These are phyloP conservation scores for Trypethelium eluteriae DNA, from an alignment of 495 filamentous ascomycete genomes.

Conservation along the genomic window DNA sequence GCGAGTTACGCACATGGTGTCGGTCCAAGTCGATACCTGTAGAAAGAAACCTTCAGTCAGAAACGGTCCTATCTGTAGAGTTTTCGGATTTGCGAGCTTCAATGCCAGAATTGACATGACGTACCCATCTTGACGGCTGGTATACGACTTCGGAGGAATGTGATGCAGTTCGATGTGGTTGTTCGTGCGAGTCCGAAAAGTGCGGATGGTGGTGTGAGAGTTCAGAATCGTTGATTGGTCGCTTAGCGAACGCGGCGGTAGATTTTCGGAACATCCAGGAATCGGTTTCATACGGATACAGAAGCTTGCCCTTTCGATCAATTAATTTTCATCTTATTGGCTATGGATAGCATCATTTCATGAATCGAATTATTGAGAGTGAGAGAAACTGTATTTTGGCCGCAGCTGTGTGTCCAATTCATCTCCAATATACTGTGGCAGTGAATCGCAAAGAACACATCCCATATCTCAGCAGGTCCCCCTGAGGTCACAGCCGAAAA, in stretches of 20 bases:
- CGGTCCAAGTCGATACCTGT: conserved; percentile 61
- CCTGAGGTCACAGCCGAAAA: not conserved
- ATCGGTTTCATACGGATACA: not conserved
- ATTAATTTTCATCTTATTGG: too few relatives aligned
- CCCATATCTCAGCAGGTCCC: not conserved
- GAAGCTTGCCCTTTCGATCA: too few relatives aligned
- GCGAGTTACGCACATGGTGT: conserved; percentile 79
- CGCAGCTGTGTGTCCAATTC: too few relatives aligned
- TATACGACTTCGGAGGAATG: not conserved
- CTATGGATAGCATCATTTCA: too few relatives aligned
- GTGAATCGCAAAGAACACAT: not conserved
- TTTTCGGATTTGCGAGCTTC: conserved; percentile 20
- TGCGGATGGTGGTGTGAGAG: conserved; percentile 8
- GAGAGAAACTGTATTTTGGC: too few relatives aligned
- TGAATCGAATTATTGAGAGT: too few relatives aligned
- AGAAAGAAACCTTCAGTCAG: conserved; percentile 35
- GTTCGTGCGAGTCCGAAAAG: conserved; percentile 1
- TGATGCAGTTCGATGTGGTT: not conserved
- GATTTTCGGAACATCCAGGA: not conserved
- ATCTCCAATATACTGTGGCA: too few relatives aligned
- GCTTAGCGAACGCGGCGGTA: not conserved
- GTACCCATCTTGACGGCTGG: conserved; percentile 23
- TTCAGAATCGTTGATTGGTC: not conserved
- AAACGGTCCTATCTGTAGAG: conserved; percentile 4
- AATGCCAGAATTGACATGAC: conserved; percentile 17